Evolutionary conservation across 805 yeast species (phyloP), one percentile per base, ranked within the genome.

Genomic region (Candida insectorum): DNA sequence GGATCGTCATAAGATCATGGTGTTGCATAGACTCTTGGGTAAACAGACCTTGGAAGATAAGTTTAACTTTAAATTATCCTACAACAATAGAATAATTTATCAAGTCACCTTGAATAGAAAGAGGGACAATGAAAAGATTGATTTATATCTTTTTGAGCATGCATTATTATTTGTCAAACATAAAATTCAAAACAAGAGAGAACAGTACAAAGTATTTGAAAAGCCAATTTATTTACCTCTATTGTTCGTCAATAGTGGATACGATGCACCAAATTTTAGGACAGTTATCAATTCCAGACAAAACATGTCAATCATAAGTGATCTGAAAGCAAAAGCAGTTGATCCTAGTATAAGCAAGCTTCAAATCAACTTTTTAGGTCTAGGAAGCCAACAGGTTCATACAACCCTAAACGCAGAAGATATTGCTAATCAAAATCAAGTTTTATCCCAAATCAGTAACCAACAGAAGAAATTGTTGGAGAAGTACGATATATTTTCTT

Each of bases 131-230:
- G 87, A 81, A 42, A 84, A 84, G 44, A 83, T 93, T 36, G 95
- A 87, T 45, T 79, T 85, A 24, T 91, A 89, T 52, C 54, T 93
- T 26, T 77, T 93, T 49, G 98, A 93, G 54, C 93, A 93, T 58
- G 86, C 91, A 30, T 54, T 93, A 16, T 62, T 93, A 34, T 81
- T 93, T 55, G 89, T 87, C 14, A 81, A 91, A 51, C 82, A 83
- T 34, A 94, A 91, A 56, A 69, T 83, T 11, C 87, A 85, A 34
- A 89, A 85, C 54, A 88, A 88, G 59, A 76, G 95, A 50, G 97
- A 91, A 51, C 94, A 85, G 41, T 83, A 84, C 49, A 83, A 88
- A 49, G 97, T 91, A 10, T 85, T 83, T 57, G 93, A 91, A 51
- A 74, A 89, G 48, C 95, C 96, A 4, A 81, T 86, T 20, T 93